Percentiles rank a stretch among this genome's conserved stretches.
These are phyloP conservation scores for Hansenula anomala DNA, from an alignment of 1,139 yeast species.

Conservation along the genomic window DNA sequence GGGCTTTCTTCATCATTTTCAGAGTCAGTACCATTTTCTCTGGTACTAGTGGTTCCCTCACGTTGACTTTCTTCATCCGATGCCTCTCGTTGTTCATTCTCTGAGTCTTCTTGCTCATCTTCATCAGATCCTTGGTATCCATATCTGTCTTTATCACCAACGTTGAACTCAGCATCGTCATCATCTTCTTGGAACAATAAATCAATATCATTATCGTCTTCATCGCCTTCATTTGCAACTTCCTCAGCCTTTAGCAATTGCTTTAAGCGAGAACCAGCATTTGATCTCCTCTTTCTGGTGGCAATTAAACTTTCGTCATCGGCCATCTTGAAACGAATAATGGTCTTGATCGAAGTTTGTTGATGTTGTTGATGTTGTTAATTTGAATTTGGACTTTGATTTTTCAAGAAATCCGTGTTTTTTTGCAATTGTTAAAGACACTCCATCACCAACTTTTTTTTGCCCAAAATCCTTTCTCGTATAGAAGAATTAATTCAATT, in stretches of 20 bases:
- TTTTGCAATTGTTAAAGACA: too few species aligned
- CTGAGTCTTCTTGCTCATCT: slow-evolving; percentile 43
- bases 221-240: slow-evolving; percentile 37
- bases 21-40: slow-evolving; percentile 20
- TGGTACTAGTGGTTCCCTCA: slow-evolving; percentile 54
- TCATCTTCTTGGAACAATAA: slow-evolving; percentile 81
- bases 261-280: slow-evolving; percentile 85
- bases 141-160: slow-evolving; percentile 66
- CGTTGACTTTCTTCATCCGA: slow-evolving; percentile 43
- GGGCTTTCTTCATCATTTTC: slow-evolving; percentile 24
- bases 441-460: background rate
- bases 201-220: slow-evolving; percentile 72
- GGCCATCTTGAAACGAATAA: background rate
- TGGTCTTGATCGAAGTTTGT: too few species aligned
- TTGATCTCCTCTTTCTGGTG: slow-evolving; percentile 72
- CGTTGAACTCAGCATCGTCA: slow-evolving; percentile 71
- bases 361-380: too few species aligned
- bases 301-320: slow-evolving; percentile 51
- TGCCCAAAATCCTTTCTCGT: too few species aligned
- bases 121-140: slow-evolving; percentile 44
- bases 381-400: too few species aligned
- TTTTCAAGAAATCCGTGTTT: too few species aligned
- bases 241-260: slow-evolving; percentile 69
- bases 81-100: slow-evolving; percentile 28
- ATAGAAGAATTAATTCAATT: too few species aligned